Evolutionary conservation across 148 eudicot species (phyloP), one percentile per base, ranked within the genome.

Genomic region (Rhododendron henanense): DNA sequence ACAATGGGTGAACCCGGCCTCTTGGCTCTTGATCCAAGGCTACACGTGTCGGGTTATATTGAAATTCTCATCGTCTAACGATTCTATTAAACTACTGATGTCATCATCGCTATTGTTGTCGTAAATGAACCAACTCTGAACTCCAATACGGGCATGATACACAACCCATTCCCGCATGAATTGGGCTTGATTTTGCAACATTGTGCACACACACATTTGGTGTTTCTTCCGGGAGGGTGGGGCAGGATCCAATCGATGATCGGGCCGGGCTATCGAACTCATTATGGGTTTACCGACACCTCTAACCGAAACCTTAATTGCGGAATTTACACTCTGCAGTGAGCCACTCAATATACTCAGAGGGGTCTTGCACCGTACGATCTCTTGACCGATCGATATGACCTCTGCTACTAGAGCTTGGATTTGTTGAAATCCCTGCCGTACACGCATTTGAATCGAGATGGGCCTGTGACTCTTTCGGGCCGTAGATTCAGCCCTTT

Each of bases 21-120:
- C 92, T 57, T 93, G 95, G 10, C 91, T 89, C 89, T 93, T 93
- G 85, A 93, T 89, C 95, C 95, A 91, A 1, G 92, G 95, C 93
- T 92, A 93, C 53, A 87, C 13, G 75, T 91, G 92, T 18, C 92
- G 35, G 3, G 84, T 91, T 11, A 91, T 83, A 57, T 91, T 90
- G 79, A 85, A 81, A 47, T 88, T 82, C 0, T 19, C 85, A 37
- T 71, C 28, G 4, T 67, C 83, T 14, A 93, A 83, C 33, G 74
- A 84, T 11, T 88, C 82, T 13, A 90, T 74, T 47, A 85, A 88
- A 9, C 69, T 8, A 13, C 87, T 86, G 0, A 91, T 83, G 39
- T 81, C 77, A 41, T 91, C 95, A 3, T 89, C 90, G 21, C 92
- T 93, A 67, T 93, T 91, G 81, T 93, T 93, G 61, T 93, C 95